phyloP scores from a whole-genome alignment of 257 asterid species.

The Voacanga thouarsii region DNA sequence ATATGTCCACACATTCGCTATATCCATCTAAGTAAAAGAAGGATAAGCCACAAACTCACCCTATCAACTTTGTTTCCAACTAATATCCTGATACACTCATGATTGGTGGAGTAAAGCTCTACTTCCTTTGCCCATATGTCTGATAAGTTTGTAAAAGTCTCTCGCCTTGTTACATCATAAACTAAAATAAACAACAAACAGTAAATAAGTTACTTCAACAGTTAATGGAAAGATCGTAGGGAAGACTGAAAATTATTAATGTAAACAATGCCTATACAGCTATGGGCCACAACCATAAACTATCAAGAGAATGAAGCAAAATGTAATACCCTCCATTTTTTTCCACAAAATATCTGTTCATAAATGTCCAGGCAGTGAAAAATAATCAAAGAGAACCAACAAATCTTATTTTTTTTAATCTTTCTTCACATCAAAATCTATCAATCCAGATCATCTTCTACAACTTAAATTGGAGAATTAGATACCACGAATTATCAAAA shows the following conservation, averaged over 20 bases:
- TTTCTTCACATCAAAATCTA: no score
- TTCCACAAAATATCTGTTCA: neutral
- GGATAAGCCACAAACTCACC: constrained; percentile 39
- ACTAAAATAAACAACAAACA: constrained; percentile 29
- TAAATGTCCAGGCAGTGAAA: neutral
- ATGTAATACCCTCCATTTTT: neutral
- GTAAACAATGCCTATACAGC: neutral
- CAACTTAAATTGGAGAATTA: neutral
- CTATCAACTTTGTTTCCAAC: constrained; percentile 89
- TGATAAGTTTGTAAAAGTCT: constrained; percentile 64
- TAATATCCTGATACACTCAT: constrained; percentile 69
- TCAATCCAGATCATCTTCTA: neutral
- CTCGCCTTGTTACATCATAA: constrained; percentile 85
- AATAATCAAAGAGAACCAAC: neutral
- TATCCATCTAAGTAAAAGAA: neutral
- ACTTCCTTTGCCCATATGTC: constrained; percentile 66
- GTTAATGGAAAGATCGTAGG: neutral
- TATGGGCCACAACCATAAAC: neutral
- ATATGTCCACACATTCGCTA: neutral
- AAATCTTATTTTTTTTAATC: neutral
- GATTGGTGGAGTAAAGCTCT: constrained; percentile 65
- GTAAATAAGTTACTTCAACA: neutral
- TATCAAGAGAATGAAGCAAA: neutral
- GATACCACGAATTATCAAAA: neutral
- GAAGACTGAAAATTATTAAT: neutral